Conservation (phyloP, 805 yeast genomes). For the Cyberlindnera japonica region DNA sequence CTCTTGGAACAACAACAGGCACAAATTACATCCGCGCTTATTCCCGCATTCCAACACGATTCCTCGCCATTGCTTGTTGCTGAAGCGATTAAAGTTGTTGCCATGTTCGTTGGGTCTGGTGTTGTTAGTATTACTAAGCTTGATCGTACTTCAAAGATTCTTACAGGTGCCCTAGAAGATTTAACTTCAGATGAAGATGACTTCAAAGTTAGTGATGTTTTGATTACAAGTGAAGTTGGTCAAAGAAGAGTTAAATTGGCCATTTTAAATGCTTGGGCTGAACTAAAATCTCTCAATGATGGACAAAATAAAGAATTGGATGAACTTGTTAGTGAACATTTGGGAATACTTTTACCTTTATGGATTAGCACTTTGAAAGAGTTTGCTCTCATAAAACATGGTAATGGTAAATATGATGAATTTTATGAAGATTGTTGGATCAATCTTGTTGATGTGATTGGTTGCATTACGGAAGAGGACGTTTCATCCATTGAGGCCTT, state of each 20-base stretch:
- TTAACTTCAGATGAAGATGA: conserved; percentile 29
- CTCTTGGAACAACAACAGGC: conserved; percentile 92
- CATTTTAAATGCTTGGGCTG: conserved; percentile 72
- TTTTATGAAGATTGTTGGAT: conserved; percentile 65
- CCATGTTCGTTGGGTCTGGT: conserved; percentile 66
- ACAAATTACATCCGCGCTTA: conserved; percentile 82
- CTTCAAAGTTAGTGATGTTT: conserved; percentile 55
- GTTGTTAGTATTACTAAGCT: conserved; percentile 47
- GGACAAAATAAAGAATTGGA: conserved; percentile 38
- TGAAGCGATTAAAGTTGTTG: conserved; percentile 72
- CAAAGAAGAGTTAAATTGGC: conserved; percentile 50
- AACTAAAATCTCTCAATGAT: conserved; percentile 38
- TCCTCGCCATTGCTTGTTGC: conserved; percentile 72
- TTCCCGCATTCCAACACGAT: conserved; percentile 77
- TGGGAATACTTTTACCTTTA: conserved; percentile 59
- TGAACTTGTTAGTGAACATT: conserved; percentile 51
- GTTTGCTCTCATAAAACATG: conserved; percentile 54
- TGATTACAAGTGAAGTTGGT: conserved; percentile 40
- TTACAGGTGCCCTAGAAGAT: conserved; percentile 65
- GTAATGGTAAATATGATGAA: conserved; percentile 35
- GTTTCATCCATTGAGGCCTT: conserved; percentile 41
- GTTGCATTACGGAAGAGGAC: conserved; percentile 55
- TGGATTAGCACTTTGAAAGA: conserved; percentile 81
- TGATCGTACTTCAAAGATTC: conserved; percentile 56
- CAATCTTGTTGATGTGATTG: conserved; percentile 71